Evolutionary conservation across 768 basidiomycete species (phyloP), one percentile per base, ranked within the genome.

Genomic region (Dentipellis fragilis): DNA sequence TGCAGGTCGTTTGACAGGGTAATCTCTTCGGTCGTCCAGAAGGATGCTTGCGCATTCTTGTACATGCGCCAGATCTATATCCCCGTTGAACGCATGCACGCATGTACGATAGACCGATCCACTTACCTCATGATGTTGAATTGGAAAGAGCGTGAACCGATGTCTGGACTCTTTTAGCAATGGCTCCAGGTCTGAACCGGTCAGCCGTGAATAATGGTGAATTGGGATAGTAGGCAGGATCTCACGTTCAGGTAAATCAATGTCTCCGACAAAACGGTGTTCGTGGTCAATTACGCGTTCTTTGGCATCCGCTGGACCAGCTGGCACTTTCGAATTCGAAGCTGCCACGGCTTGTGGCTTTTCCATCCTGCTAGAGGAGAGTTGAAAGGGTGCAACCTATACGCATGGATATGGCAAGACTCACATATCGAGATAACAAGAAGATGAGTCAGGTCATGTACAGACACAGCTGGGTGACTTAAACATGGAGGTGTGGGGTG

Each of bases 21-120:
- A 69, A 94, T 87, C 68, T 93, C 92, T 63, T 93, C 91, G 0
- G 87, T 89, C 0, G 91, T 93, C 92, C 92, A 94, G 70, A 93
- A 93, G 0, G 86, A 92, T 0, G 93, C 92, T 63, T 97, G 83
- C 0, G 93, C 93, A 63, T 89, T 87, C 73, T 96, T 97, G 77
- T 97, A 97, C 77, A 91, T 83, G 64, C 83, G 83, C 93, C 93
- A 96, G 62, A 96, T 93, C 91, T 95, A 39, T 6, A 6, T 21
- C 10, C 47, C 34, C 2, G 34, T 38, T 16, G 22, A 37, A 37
- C 55, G 10, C 14, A 35, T 7, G 11, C 10, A 19, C 0, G 11
- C 3, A 22, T 17, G 45, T 7, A 49, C 2, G 23, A 37, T 10
- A 21, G 10, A 35, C 14, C 29, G 10, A 38, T 47, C 11, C 22